Evolutionary conservation across 306 rosid species (phyloP), one percentile per base, ranked within the genome.

Genomic region (Lupinus albus): DNA sequence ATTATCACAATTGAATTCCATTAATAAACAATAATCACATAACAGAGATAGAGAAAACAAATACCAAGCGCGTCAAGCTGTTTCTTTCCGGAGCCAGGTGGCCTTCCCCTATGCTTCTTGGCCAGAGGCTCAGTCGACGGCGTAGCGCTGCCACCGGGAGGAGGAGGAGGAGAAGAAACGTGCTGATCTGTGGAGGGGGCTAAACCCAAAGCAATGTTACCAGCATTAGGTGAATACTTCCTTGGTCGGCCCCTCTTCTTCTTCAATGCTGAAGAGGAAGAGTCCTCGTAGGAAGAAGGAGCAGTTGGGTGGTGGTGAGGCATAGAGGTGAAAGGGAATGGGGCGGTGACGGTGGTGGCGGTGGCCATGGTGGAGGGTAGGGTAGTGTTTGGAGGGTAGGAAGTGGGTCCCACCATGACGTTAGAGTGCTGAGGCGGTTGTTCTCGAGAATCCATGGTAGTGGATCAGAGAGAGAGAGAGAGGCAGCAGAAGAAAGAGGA

Each of bases 181-280:
- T 82, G 81, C 14, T 42, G 47, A 11, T 13, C 3, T 1, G 87
- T 72, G 0, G 87, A 70, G 0, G 97, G 84, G 1, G 84, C 64
- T 52, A 86, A 62, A 8, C 84, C 94, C 79, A 88, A 64, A 1
- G 88, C 88, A 79, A 86, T 91, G 86, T 79, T 84, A 46, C 87
- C 96, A 7, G 4, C 30, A 25, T 88, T 94, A 0, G 87, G 84
- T 0, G 89, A 84, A 67, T 85, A 82, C 70, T 91, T 91, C 36
- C 91, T 82, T 2, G 97, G 97, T 7, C 97, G 80, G n/a, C 97
- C 97, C 15, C 97, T 82, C 83, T 85, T 91, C 80, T 80, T 91
- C 78, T 79, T 81, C 71, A 76, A 3, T 0, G 79, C 78, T 18
- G 80, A 73, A 52, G 84, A 73, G 25, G 91, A 71, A 61, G 83